These are phyloP conservation scores for Quercus aquifolioides DNA, from an alignment of 306 rosid genomes.

Conservation along the genomic window DNA sequence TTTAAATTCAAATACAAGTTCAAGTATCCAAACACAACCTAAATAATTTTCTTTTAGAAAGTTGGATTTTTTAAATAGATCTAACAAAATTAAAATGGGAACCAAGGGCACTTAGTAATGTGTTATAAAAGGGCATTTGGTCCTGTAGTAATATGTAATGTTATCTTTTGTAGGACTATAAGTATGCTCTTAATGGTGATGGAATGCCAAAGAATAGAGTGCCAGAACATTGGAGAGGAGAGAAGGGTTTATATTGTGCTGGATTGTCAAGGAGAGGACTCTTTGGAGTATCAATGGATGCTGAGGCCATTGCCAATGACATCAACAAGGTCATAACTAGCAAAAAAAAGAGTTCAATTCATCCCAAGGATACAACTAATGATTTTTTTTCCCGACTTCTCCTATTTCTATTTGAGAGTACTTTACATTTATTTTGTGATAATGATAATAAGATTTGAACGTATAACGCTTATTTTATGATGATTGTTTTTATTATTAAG, in stretches of 20 bases:
- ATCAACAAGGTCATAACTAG: constrained; percentile 14
- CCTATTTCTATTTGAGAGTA: neutral
- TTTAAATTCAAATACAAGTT: too few relatives aligned
- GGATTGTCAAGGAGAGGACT: constrained; percentile 58
- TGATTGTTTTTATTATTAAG: too few relatives aligned
- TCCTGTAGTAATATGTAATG: neutral
- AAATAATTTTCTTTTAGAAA: too few relatives aligned
- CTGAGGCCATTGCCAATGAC: constrained; percentile 36
- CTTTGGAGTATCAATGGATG: constrained; percentile 47
- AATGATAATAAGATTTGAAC: too few relatives aligned
- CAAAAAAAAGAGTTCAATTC: too few relatives aligned
- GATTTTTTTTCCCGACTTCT: neutral
- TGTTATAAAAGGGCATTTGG: neutral
- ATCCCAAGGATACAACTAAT: neutral
- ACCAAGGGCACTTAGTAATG: neutral
- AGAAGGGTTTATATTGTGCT: constrained; percentile 45
- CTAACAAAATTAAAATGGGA: too few relatives aligned
- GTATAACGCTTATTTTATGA: too few relatives aligned
- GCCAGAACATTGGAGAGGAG: constrained; percentile 62
- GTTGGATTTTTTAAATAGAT: too few relatives aligned
- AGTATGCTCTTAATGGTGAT: constrained; percentile 21
- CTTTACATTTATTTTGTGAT: too few relatives aligned
- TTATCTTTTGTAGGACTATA: constrained; percentile 32
- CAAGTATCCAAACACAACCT: too few relatives aligned
- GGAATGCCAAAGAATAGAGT: constrained; percentile 48